Percentiles rank a stretch among this genome's conserved stretches.
These are phyloP conservation scores for Cercophora sp. DNA, from an alignment of 495 filamentous ascomycete genomes.

Conservation along the genomic window DNA sequence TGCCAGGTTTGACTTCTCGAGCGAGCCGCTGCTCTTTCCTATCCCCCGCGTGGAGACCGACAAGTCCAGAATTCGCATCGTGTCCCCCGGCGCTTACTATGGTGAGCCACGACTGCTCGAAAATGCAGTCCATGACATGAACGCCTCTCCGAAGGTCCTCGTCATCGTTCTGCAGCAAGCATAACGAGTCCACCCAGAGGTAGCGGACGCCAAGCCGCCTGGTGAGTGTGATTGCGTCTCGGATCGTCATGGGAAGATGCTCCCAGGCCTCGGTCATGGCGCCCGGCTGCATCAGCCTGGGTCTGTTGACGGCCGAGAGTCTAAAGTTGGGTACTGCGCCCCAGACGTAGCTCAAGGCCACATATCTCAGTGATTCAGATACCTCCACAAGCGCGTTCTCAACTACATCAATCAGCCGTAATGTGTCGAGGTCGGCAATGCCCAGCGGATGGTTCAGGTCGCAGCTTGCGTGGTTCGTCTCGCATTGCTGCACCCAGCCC, in stretches of 20 bases:
- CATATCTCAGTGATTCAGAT: not conserved
- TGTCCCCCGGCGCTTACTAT: constrained; percentile 6
- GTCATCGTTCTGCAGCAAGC: constrained; percentile 15
- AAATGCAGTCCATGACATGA: constrained; percentile 16
- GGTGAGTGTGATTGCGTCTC: not conserved
- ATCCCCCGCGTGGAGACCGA: constrained; percentile 1
- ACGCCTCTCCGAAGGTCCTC: constrained; percentile 7
- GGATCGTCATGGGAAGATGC: not conserved
- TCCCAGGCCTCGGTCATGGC: not conserved
- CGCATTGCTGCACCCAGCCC: too few species aligned
- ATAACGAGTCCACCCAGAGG: constrained; percentile 18
- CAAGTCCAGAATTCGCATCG: constrained; percentile 12
- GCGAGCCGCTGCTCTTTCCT: not conserved
- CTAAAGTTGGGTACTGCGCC: not conserved
- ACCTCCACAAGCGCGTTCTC: not conserved
- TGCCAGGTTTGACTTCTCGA: not conserved
- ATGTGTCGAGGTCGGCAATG: not conserved
- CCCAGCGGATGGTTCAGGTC: too few species aligned
- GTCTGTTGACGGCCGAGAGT: not conserved
- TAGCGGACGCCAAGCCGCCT: constrained; percentile 12
- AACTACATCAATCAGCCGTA: not conserved
- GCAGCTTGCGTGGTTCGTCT: too few species aligned
- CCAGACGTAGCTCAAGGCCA: not conserved
- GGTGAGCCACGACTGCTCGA: constrained; percentile 9
- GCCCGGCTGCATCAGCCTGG: not conserved